Evolutionary conservation across 306 rosid genomes (phyloP).

Genomic region (Cyamopsis tetragonoloba): DNA sequence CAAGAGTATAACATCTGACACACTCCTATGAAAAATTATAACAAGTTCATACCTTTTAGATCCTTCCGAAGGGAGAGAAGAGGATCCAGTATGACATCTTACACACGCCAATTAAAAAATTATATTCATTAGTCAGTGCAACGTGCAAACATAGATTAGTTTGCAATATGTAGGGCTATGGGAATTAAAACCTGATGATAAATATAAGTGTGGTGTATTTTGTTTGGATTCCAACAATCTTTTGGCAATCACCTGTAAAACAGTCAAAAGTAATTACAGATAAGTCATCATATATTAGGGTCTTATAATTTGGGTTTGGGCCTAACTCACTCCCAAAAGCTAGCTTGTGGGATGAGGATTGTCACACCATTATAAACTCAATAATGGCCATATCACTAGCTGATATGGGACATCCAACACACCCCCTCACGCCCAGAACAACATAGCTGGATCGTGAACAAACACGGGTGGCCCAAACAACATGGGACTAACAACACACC

Average conservation of each 20-base stretch:
- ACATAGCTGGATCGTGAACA: too few relatives aligned
- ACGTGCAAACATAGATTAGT: background rate
- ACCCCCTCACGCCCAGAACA: too few relatives aligned
- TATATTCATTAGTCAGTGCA: constrained; percentile 16
- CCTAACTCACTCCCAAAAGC: too few relatives aligned
- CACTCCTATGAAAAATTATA: background rate
- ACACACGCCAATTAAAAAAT: constrained; percentile 24
- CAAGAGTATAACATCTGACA: constrained; percentile 14
- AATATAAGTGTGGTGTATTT: constrained; percentile 79
- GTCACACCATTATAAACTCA: too few relatives aligned
- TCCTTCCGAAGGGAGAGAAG: constrained; percentile 89
- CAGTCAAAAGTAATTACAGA: constrained; percentile 11
- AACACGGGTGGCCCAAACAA: too few relatives aligned
- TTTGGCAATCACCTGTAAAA: constrained; percentile 82
- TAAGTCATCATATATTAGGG: background rate
- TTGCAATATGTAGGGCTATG: constrained; percentile 9
- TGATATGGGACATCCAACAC: too few relatives aligned
- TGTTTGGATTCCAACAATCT: constrained; percentile 91
- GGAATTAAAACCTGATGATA: constrained; percentile 70
- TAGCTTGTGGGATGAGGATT: too few relatives aligned
- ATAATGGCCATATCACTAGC: too few relatives aligned
- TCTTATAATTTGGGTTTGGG: too few relatives aligned
- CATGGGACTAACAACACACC: too few relatives aligned
- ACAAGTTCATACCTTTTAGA: constrained; percentile 66
- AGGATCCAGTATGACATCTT: constrained; percentile 85